Evolutionary conservation across 129 eudicot species (phyloP), one percentile per base, ranked within the genome.

Genomic region (Kitagawia praeruptora): DNA sequence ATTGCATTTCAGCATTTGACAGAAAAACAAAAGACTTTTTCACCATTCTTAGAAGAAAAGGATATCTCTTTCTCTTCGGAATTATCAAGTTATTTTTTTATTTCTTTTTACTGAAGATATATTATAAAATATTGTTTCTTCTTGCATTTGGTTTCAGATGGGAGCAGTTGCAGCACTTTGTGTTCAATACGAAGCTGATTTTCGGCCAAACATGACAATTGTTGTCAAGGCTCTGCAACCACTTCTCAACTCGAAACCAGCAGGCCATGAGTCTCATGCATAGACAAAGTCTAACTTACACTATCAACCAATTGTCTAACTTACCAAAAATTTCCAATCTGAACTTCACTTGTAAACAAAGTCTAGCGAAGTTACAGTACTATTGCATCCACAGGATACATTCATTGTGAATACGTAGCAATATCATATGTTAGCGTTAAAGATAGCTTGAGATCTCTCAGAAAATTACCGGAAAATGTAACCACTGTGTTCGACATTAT

Each of bases 111-210:
- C 19, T 25, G 38, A 28, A 66, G 40, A 12, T 67, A 31, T 0
- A 1, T 66, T 28, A 10, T 27, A 1, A 66, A 28, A 12, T 13
- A 67, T 37, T 38, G 45, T 70, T 38, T 42, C 41, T 61, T 61
- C 18, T 19, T 78, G 39, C 15, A 6, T 10, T 27, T 45, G 8
- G 3, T 69, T 28, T 45, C 89, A 96, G 98, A 84, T 96, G 96
- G 99, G 92, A 83, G 99, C 99, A 21, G 98, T 96, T 81, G 99
- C 98, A 74, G 98, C 97, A 75, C 87, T 96, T 18, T 96, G 98
- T 78, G 98, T 96, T 80, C 99, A 96, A 77, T 92, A 96, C 39
- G 99, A 96, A 79, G 98, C 99, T 51, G 99, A 92, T 58, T 96
- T 96, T 81, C 81, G 99, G 73, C 99, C 99, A 71, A 96, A 92